Conservation (phyloP, 768 basidiomycete genomes). For the Clitopilus passeckerianus region DNA sequence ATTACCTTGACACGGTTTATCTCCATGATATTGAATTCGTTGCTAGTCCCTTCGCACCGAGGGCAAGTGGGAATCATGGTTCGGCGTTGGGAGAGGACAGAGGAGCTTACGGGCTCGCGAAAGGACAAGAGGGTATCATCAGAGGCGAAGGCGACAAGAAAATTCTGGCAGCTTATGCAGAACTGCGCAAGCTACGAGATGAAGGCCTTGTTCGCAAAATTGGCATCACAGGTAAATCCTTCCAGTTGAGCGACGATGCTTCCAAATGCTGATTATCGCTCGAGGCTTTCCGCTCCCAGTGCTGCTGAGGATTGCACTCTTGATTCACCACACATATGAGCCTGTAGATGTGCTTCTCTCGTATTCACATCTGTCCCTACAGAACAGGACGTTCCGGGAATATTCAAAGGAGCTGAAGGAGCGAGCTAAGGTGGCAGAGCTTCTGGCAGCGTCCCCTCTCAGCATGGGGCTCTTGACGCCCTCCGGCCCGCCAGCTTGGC, state of each 20-base stretch:
- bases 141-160: conserved; percentile 68
- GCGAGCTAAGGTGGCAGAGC: conserved; percentile 62
- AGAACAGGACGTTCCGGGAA: conserved; percentile 55
- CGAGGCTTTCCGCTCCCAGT: conserved; percentile 79
- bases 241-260: not conserved
- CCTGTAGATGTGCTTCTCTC: conserved; percentile 78
- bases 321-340: conserved; percentile 62
- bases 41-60: conserved; percentile 43
- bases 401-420: conserved; percentile 53
- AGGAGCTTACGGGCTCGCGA: conserved; percentile 58
- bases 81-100: conserved; percentile 49
- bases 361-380: conserved; percentile 77
- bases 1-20: conserved; percentile 77
- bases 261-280: not conserved
- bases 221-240: conserved; percentile 67
- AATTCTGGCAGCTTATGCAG: conserved; percentile 62
- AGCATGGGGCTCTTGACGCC: conserved; percentile 76
- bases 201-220: conserved; percentile 70
- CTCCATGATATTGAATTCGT: conserved; percentile 86
- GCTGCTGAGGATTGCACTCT: conserved; percentile 75
- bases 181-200: conserved; percentile 62
- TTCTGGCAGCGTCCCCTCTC: conserved; percentile 78
- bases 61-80: conserved; percentile 49
- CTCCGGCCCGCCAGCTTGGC: conserved; percentile 56
- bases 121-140: conserved; percentile 51